Conservation (phyloP, 139 green algal genomes). For the Haematococcus lacustris region DNA sequence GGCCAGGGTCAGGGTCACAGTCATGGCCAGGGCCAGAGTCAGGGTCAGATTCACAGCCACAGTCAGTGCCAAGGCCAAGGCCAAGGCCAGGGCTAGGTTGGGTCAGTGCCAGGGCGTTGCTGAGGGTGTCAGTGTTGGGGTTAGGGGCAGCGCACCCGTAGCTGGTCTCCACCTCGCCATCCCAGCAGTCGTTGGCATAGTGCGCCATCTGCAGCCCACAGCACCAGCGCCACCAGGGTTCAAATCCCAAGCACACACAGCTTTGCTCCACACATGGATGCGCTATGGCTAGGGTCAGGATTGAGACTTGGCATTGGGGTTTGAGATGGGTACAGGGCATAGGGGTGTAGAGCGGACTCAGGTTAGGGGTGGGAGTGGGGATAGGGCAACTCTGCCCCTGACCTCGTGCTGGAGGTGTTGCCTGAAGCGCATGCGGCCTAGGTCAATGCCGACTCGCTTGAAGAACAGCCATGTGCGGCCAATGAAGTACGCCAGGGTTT, state of each 20-base stretch:
- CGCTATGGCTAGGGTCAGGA: background rate
- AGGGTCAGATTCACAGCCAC: too few species aligned
- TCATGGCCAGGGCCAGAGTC: too few species aligned
- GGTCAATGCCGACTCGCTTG: constrained; percentile 72
- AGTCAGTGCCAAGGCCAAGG: too few species aligned
- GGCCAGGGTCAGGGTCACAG: background rate
- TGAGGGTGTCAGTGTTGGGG: background rate
- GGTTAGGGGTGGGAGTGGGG: background rate
- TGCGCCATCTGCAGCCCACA: constrained; percentile 47
- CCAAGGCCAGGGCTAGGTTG: background rate
- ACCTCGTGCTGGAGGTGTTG: constrained; percentile 98
- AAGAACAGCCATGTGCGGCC: constrained; percentile 94
- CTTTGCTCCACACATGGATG: too few species aligned
- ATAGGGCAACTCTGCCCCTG: constrained; percentile 10
- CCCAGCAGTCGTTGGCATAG: constrained; percentile 84
- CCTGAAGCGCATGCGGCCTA: constrained; percentile 80
- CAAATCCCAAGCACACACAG: background rate
- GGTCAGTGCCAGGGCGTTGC: background rate
- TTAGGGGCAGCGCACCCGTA: constrained; percentile 76
- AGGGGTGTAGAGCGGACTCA: background rate
- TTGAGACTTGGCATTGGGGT: background rate
- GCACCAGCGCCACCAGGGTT: too few species aligned
- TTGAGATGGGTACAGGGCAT: background rate
- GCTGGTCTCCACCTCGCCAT: constrained; percentile 86
- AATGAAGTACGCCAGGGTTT: constrained; percentile 99